phyloP scores from a whole-genome alignment of 108 stramenopile genomes.

The Aureococcus anophagefferens region DNA sequence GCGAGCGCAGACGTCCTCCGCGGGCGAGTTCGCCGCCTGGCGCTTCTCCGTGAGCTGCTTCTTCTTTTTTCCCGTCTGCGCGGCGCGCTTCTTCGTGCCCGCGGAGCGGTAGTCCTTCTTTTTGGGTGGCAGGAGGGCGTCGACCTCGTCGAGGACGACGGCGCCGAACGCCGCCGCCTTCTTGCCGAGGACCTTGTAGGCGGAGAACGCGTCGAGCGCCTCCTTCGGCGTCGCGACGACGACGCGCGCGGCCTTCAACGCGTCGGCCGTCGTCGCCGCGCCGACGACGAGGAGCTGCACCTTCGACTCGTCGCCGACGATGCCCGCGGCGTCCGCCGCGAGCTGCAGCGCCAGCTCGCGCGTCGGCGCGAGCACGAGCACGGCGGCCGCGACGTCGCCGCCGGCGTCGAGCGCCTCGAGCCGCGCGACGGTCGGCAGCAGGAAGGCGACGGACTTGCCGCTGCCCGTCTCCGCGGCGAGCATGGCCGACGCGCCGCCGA shows the following conservation, averaged over 20 bases:
- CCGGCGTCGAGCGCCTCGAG: not conserved
- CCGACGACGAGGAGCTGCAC: not conserved
- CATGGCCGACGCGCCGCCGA: not conserved
- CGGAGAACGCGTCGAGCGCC: not conserved
- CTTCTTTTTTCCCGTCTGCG: not conserved
- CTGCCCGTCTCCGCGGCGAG: not conserved
- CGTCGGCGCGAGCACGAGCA: conserved; percentile 35
- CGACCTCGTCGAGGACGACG: not conserved
- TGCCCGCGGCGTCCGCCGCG: not conserved
- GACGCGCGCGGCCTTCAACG: not conserved
- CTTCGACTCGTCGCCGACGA: not conserved
- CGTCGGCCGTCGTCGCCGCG: not conserved
- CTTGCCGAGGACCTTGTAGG: not conserved
- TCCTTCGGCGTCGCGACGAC: not conserved
- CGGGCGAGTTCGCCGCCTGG: too few species aligned
- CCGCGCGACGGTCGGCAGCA: not conserved
- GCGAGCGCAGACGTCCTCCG: too few species aligned
- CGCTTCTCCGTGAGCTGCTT: too few species aligned
- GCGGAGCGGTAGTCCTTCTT: not conserved
- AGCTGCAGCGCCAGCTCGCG: conserved; percentile 43
- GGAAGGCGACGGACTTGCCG: not conserved
- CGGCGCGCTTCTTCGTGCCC: not conserved
- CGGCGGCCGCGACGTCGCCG: too few species aligned
- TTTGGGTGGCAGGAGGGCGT: not conserved
- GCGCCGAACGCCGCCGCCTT: not conserved